These are phyloP conservation scores for Vitellaria paradoxa DNA, from an alignment of 179 eudicot genomes.

Conservation along the genomic window DNA sequence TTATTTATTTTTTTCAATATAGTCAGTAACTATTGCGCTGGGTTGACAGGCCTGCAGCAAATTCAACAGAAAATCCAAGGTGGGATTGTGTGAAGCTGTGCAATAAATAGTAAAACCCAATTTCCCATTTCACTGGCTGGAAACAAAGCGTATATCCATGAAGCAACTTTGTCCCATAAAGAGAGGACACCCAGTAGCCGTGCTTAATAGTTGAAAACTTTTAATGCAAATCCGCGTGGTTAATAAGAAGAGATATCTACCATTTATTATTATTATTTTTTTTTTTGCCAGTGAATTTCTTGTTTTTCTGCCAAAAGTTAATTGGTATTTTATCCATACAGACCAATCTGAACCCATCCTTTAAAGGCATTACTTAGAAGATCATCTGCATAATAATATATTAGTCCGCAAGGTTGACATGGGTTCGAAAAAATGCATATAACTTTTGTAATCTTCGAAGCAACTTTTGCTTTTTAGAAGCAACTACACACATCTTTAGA, in stretches of 20 bases:
- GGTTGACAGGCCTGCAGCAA: no score
- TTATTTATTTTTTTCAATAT: no score
- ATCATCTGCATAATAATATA: not conserved
- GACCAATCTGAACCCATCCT: no score
- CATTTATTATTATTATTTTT: no score
- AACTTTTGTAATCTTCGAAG: slow-evolving; percentile 28
- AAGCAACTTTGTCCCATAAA: slow-evolving; percentile 13
- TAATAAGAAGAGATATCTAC: not conserved
- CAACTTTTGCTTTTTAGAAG: slow-evolving; percentile 13
- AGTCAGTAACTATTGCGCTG: no score
- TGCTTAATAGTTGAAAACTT: not conserved
- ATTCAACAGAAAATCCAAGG: no score
- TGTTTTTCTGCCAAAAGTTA: not conserved
- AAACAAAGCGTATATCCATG: not conserved
- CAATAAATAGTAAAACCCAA: not conserved
- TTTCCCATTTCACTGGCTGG: slow-evolving; percentile 1
- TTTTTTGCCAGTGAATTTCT: not conserved
- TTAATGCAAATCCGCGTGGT: not conserved
- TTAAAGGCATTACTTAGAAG: not conserved
- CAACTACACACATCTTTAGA: not conserved
- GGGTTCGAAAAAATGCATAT: slow-evolving; percentile 4
- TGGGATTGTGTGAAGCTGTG: no score
- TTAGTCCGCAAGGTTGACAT: no score
- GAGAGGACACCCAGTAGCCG: slow-evolving; percentile 9
- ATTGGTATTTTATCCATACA: not conserved